A percentile compares a stretch with the other conserved stretches of the same genome.
phyloP scores from a whole-genome alignment of 768 basidiomycete genomes.

The Favolaschia claudopus region DNA sequence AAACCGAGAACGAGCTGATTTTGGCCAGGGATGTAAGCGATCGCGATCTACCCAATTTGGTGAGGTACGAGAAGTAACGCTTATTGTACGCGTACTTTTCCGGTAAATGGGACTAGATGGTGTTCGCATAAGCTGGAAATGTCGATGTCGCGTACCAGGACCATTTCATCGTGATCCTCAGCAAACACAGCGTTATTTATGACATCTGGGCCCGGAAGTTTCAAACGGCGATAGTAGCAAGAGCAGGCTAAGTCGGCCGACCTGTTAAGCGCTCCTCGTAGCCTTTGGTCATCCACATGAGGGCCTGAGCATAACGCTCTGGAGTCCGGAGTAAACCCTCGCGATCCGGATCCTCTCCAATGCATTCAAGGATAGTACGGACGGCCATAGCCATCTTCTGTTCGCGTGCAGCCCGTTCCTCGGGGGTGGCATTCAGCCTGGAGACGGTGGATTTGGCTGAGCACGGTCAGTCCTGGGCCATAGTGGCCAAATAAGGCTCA shows the following conservation, averaged over 20 bases:
- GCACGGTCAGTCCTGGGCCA: constrained; percentile 12
- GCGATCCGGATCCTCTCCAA: constrained; percentile 96
- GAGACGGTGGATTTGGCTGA: constrained; percentile 90
- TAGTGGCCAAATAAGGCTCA: constrained; percentile 38
- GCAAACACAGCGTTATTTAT: constrained; percentile 98
- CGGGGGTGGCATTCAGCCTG: constrained; percentile 81
- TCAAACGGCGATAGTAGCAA: constrained; percentile 10
- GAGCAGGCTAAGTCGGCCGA: constrained; percentile 37
- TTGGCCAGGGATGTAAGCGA: constrained; percentile 86
- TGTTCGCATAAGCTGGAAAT: constrained; percentile 98
- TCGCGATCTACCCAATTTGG: constrained; percentile 75
- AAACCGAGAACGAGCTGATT: constrained; percentile 93
- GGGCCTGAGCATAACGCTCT: constrained; percentile 93
- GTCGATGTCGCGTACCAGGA: constrained; percentile 96
- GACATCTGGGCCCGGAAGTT: constrained; percentile 68
- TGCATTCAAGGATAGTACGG: constrained; percentile 92
- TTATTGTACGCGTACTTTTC: constrained; percentile 70
- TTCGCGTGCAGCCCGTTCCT: constrained; percentile 76
- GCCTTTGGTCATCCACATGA: constrained; percentile 99
- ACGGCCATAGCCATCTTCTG: constrained; percentile 84
- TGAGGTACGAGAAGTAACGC: constrained; percentile 31
- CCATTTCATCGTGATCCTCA: constrained; percentile 99
- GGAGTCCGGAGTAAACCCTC: constrained; percentile 94
- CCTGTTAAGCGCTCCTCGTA: constrained; percentile 96
- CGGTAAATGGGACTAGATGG: constrained; percentile 97